Conservation (phyloP, 352 stramenopile species). For the Saprolegnia parasitica region DNA sequence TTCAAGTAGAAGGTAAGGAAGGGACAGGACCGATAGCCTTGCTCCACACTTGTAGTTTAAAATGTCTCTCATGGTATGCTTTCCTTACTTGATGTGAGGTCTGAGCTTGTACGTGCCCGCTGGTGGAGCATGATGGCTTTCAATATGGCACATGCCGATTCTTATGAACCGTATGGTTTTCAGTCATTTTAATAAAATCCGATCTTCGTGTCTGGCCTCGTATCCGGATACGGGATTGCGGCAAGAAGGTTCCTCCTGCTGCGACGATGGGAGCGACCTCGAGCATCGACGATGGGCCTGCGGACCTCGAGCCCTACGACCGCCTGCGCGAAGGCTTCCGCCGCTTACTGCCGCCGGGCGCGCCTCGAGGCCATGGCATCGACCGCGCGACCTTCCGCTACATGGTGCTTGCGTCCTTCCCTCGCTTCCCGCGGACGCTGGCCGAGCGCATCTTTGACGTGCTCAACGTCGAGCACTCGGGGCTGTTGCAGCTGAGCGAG, state of each 20-base stretch:
- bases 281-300: neutral
- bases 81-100: too few species aligned
- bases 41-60: too few species aligned
- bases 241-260: neutral
- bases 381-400: slow-evolving; percentile 74
- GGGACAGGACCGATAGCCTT: too few species aligned
- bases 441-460: slow-evolving; percentile 80
- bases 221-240: too few species aligned
- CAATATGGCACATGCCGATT: too few species aligned
- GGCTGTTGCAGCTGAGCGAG: slow-evolving; percentile 56
- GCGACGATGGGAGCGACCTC: neutral
- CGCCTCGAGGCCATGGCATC: slow-evolving; percentile 17
- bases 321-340: slow-evolving; percentile 24
- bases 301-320: slow-evolving; percentile 14
- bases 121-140: too few species aligned
- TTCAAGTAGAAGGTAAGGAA: too few species aligned
- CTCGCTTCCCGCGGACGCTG: slow-evolving; percentile 76
- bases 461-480: slow-evolving; percentile 61
- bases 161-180: too few species aligned
- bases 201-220: too few species aligned
- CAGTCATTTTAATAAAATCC: too few species aligned
- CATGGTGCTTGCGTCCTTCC: slow-evolving; percentile 71
- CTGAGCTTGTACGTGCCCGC: too few species aligned
- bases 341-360: neutral
- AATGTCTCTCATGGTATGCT: too few species aligned